A percentile compares a stretch with the other conserved stretches of the same genome.
Evolutionary conservation across 2,329 filamentous ascomycete genomes (phyloP).

Genomic region (Arthrobotrys conoides): DNA sequence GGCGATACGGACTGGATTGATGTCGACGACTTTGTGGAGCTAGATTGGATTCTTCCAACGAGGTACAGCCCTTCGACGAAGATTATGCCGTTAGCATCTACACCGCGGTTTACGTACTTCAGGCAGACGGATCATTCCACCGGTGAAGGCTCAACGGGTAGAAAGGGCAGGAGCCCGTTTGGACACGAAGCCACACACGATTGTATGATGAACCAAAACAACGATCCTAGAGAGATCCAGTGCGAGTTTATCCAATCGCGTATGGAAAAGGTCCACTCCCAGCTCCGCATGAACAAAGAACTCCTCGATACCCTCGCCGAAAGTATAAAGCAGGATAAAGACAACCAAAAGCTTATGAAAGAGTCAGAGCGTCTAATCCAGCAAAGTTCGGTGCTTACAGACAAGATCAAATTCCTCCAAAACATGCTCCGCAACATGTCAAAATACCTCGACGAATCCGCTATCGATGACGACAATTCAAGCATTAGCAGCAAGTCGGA

Average conservation of each 20-base stretch:
- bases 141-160: constrained; percentile 77
- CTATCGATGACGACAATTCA: constrained; percentile 71
- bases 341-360: constrained; percentile 71
- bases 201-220: constrained; percentile 92
- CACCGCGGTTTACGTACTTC: constrained; percentile 97
- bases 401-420: constrained; percentile 74
- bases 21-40: constrained; percentile 98
- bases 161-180: constrained; percentile 87
- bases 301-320: constrained; percentile 81
- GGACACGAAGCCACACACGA: constrained; percentile 93
- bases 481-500: constrained; percentile 42
- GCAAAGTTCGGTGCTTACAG: constrained; percentile 73
- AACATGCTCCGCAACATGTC: constrained; percentile 73
- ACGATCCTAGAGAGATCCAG: constrained; percentile 88
- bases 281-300: constrained; percentile 81
- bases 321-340: constrained; percentile 71
- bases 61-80: constrained; percentile 93
- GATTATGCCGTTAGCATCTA: constrained; percentile 90
- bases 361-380: constrained; percentile 71
- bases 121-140: constrained; percentile 92
- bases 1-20: constrained; percentile 97
- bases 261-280: constrained; percentile 81
- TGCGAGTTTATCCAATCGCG: constrained; percentile 86
- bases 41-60: constrained; percentile 94
- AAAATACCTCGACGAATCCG: constrained; percentile 70